Percentiles rank a stretch among this genome's conserved stretches.
Evolutionary conservation across 2,329 filamentous ascomycete species (phyloP).

Genomic region (Arthrobotrys pseudoclavata): DNA sequence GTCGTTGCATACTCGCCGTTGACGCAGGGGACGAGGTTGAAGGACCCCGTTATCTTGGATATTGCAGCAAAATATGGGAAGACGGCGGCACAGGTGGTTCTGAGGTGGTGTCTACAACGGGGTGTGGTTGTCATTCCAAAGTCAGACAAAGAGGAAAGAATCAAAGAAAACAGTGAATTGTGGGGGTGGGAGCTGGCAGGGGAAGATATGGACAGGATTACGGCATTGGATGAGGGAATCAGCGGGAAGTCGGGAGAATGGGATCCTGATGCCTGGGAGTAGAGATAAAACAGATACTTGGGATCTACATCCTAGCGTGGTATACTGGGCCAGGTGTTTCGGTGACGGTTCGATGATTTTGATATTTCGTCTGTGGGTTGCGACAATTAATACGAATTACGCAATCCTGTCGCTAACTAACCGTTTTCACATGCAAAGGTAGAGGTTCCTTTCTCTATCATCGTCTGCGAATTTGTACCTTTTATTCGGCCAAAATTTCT

Average conservation of each 20-base stretch:
- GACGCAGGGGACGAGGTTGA: slow-evolving; percentile 78
- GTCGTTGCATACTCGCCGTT: slow-evolving; percentile 86
- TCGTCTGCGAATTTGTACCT: background rate
- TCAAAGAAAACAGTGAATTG: slow-evolving; percentile 68
- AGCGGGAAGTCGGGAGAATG: slow-evolving; percentile 43
- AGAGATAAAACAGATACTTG: background rate
- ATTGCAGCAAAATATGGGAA: slow-evolving; percentile 78
- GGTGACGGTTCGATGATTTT: background rate
- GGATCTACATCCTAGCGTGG: background rate
- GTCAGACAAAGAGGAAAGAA: slow-evolving; percentile 74
- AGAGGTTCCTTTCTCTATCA: background rate
- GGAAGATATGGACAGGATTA: slow-evolving; percentile 50
- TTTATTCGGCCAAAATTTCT: background rate
- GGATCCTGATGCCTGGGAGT: slow-evolving; percentile 55
- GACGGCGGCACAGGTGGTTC: slow-evolving; percentile 79
- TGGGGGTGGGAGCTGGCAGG: slow-evolving; percentile 44
- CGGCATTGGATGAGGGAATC: slow-evolving; percentile 44
- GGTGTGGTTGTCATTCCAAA: slow-evolving; percentile 81
- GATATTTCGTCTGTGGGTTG: background rate
- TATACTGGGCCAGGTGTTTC: background rate
- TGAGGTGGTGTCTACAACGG: slow-evolving; percentile 83
- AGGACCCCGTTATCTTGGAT: slow-evolving; percentile 74
- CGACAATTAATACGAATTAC: background rate
- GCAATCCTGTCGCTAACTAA: background rate
- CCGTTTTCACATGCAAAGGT: slow-evolving; percentile 1